Evolutionary conservation across 495 filamentous ascomycete genomes (phyloP).

Genomic region (Darksidea phi): DNA sequence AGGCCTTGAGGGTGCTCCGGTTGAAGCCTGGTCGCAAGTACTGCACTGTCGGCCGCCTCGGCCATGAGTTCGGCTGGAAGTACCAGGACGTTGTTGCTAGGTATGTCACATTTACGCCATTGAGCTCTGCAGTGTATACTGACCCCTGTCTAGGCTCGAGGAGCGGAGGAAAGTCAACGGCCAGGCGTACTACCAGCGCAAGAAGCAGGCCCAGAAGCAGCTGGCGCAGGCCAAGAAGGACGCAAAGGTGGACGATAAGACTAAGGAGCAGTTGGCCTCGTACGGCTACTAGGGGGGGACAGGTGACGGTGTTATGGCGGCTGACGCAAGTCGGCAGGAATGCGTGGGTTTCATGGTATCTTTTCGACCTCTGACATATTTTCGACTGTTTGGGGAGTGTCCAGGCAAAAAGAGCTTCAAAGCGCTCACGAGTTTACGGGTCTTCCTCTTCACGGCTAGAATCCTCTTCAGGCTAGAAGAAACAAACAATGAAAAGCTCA

Average conservation of each 20-base stretch:
- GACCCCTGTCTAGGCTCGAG: constrained; percentile 69
- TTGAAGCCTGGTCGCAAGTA: constrained; percentile 98
- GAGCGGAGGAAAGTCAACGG: constrained; percentile 99
- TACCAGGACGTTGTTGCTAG: constrained; percentile 97
- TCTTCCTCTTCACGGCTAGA: constrained; percentile 31
- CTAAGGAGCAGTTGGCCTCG: constrained; percentile 66
- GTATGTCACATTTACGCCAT: constrained; percentile 55
- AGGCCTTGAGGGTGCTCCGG: constrained; percentile 90
- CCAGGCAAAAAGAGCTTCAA: constrained; percentile 34
- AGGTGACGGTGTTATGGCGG: constrained; percentile 9
- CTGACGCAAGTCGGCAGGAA: constrained; percentile 26
- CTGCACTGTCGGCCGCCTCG: constrained; percentile 96
- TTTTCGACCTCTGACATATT: constrained; percentile 31
- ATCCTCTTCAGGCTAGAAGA: constrained; percentile 28
- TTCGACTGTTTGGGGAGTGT: constrained; percentile 24
- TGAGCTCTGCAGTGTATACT: constrained; percentile 34
- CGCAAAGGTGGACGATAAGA: constrained; percentile 77
- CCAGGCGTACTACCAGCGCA: constrained; percentile 98
- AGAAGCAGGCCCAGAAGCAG: constrained; percentile 90
- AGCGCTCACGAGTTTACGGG: constrained; percentile 30
- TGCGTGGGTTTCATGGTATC: constrained; percentile 30
- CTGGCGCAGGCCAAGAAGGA: constrained; percentile 87
- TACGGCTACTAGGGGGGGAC: constrained; percentile 62
- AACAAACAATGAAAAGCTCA: constrained; percentile 29
- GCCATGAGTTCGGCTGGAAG: constrained; percentile 99